Base-by-base conservation (phyloP, 2,329 filamentous ascomycete genomes). In the Claviceps fusiformis region DNA sequence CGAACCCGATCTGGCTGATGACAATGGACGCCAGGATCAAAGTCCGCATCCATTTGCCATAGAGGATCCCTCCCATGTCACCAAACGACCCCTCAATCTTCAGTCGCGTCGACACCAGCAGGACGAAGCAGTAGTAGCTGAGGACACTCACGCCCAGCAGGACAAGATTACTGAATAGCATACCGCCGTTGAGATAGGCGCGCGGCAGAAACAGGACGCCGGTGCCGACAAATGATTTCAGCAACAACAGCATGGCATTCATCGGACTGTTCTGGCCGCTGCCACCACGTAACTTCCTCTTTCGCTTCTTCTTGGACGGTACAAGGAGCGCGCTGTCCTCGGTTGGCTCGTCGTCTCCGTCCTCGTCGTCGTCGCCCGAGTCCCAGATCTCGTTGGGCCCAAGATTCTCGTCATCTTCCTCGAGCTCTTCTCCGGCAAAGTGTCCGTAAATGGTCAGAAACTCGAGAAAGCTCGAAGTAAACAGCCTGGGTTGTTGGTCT, bases 221-320 rank as follows among this genome's bases (percentile, higher is more conserved):
- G 0, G 93, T 98, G 24, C 95, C 93, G 50, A 98, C 93, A 66
- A 98, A 98, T 0, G 92, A 97, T 74, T 98, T 98, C 61, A 98
- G 82, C 46, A 98, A 76, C 54, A 98, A 78, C 62, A 96, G 71
- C 11, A 87, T 85, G 10, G 93, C 92, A 58, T 87, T 88, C 59
- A 83, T 84, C 3, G 87, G 83, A 52, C 82, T 86, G 62, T 89
- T 91, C 54, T 84, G 90, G 44, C 91, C 89, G 58, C 79, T 82
- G 29, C 82, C 81, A 53, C 83, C 80, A 46, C 88, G 85, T 53
- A 81, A 76, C 73, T 89, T 92, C 66, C 89, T 84, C 71, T 83
- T 85, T 64, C 89, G 81, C 71, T 82, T 86, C 57, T 84, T 81
- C 62, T 81, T 78, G 17, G 84, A 85, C n/a, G 85, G 81, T 2